A percentile compares a stretch with the other conserved stretches of the same genome.
These are phyloP conservation scores for Globisporangium heterothallicum DNA, from an alignment of 352 stramenopile species.

Conservation along the genomic window DNA sequence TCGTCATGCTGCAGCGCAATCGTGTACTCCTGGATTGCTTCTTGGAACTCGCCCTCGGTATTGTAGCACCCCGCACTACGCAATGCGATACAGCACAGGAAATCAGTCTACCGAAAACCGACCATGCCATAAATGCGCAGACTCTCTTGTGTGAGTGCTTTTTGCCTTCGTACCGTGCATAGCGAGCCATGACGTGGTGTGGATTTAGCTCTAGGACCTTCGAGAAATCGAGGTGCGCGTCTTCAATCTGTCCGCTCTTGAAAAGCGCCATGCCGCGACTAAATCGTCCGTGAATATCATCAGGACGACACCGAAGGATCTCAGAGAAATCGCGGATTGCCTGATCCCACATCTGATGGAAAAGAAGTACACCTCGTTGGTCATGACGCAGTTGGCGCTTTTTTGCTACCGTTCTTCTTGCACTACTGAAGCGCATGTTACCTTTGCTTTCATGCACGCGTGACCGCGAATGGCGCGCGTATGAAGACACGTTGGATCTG, in stretches of 20 bases:
- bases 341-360: slow-evolving; percentile 31
- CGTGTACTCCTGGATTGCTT: slow-evolving; percentile 73
- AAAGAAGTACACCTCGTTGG: background rate
- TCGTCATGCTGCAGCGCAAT: slow-evolving; percentile 67
- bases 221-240: slow-evolving; percentile 60
- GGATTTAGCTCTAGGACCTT: slow-evolving; percentile 58
- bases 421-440: background rate
- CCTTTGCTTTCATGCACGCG: slow-evolving; percentile 65
- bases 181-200: slow-evolving; percentile 75
- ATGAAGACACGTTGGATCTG: slow-evolving; percentile 47
- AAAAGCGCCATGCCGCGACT: slow-evolving; percentile 73
- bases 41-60: slow-evolving; percentile 57
- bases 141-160: too few relatives aligned
- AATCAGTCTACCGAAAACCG: too few relatives aligned
- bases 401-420: too few relatives aligned
- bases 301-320: slow-evolving; percentile 37
- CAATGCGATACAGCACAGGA: background rate
- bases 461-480: slow-evolving; percentile 57
- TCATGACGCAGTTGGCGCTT: too few relatives aligned
- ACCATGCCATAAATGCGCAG: too few relatives aligned
- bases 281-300: slow-evolving; percentile 62
- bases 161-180: slow-evolving; percentile 33
- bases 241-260: slow-evolving; percentile 40
- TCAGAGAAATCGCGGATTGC: slow-evolving; percentile 50
- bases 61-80: slow-evolving; percentile 64